These are phyloP conservation scores for Euclidium syriacum DNA, from an alignment of 345 rosid genomes.

Conservation along the genomic window DNA sequence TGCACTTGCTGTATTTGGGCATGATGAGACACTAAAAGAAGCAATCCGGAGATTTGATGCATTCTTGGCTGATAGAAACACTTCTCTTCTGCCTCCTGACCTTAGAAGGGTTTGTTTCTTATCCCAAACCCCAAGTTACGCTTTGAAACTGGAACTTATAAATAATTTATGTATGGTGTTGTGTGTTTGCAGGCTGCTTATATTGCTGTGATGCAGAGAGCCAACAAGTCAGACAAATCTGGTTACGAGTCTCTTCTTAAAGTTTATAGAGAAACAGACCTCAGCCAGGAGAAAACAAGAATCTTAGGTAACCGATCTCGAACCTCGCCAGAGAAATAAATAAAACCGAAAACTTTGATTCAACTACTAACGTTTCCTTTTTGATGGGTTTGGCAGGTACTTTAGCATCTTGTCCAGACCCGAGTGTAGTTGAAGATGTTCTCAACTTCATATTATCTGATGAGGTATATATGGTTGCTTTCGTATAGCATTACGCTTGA, in stretches of 20 bases:
- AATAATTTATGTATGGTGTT: background rate
- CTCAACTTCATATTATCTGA: conserved; percentile 67
- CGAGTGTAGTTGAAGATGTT: conserved; percentile 53
- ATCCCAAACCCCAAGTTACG: background rate
- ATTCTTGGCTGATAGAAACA: conserved; percentile 71
- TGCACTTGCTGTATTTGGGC: conserved; percentile 71
- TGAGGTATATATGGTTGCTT: conserved; percentile 48
- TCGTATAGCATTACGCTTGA: background rate
- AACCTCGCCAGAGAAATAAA: background rate
- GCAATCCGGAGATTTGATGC: conserved; percentile 65
- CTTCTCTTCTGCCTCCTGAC: conserved; percentile 83
- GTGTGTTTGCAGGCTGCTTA: conserved; percentile 70
- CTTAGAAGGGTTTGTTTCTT: conserved; percentile 56
- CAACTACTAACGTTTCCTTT: background rate
- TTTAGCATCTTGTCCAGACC: conserved; percentile 64
- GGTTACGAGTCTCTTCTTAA: conserved; percentile 74
- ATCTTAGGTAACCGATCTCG: conserved; percentile 48
- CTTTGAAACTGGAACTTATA: background rate
- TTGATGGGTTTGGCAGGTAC: conserved; percentile 53
- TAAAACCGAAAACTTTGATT: background rate
- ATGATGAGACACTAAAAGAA: conserved; percentile 64
- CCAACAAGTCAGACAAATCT: conserved; percentile 48
- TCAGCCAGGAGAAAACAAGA: conserved; percentile 96
- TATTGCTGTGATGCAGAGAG: conserved; percentile 79
- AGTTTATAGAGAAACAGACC: conserved; percentile 88